Conservation (phyloP, 257 asterid genomes). For the Dorcoceras hygrometricum region DNA sequence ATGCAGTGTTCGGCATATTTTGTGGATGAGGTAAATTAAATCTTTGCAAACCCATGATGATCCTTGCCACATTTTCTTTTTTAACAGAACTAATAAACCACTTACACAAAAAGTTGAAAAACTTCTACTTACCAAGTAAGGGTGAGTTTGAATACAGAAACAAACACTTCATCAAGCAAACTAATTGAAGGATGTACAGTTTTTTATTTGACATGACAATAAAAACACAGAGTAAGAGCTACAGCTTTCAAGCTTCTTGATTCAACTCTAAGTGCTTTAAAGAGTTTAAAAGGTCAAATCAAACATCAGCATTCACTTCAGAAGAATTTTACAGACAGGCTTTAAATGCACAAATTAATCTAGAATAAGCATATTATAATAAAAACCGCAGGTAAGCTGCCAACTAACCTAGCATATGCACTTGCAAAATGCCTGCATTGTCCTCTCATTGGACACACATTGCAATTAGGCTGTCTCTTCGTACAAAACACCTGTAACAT, state of each 20-base stretch:
- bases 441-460: constrained; percentile 53
- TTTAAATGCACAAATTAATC: neutral
- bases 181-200: neutral
- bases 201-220: neutral
- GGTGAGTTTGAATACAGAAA: neutral
- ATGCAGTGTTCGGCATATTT: neutral
- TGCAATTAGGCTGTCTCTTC: constrained; percentile 49
- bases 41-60: neutral
- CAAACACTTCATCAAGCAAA: neutral
- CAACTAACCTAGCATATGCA: constrained; percentile 49
- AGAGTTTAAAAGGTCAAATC: neutral
- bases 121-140: neutral
- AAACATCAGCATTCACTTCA: neutral
- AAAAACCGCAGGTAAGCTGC: neutral
- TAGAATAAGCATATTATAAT: constrained; percentile 3
- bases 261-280: neutral
- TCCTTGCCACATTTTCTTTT: neutral
- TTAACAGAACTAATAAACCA: neutral
- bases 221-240: neutral
- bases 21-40: neutral
- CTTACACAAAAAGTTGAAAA: neutral
- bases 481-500: constrained; percentile 50
- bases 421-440: constrained; percentile 62
- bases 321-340: neutral
- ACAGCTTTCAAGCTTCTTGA: neutral